Evolutionary conservation across 129 eudicot species (phyloP), one percentile per base, ranked within the genome.

Genomic region (Dittrichia graveolens): DNA sequence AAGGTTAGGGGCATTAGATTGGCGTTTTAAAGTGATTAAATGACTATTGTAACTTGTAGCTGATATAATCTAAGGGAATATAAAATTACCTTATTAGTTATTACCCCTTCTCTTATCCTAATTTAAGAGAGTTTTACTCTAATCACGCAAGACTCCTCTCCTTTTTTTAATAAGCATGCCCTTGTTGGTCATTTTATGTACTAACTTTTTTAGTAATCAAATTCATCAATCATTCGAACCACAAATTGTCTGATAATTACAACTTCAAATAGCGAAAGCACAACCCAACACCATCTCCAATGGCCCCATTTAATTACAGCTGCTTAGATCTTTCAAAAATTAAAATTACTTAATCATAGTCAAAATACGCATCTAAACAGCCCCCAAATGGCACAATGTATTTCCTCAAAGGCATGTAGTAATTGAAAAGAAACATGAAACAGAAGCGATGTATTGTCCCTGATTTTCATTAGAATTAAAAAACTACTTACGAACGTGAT

Each of bases 401-500:
- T 66, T 16, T 56, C 46, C 12, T 10, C 37, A 34, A 59, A 57
- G 58, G 57, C 15, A 16, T 16, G 34, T 6, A 73, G 8, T 37
- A 73, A 46, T 10, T 61, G 41, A 15, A 34, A 73, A 16, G 12
- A 47, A 48, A 60, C 16, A 16, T 19, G 18, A 62, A 43, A 61
- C 19, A 34, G 9, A 44, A 13, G 12, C 53, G 16, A 64, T 41
- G 55, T 24, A 43, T 8, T 14, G 5, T 40, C 64, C 37, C 34
- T 13, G 41, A 43, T 5, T 46, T 37, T 11, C 15, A 16, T 48
- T 7, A 60, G 16, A 42, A 60, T 15, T 11, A 42, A 69, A n/a
- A 0, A 70, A 8, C 11, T 50, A 82, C 99, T 95, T 74, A 95
- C 99, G 78, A 95, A 88, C 24, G 91, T 79, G 58, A 95, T 90